Evolutionary conservation across 2,329 filamentous ascomycete genomes (phyloP).

Genomic region (Leptodontidium sp.): DNA sequence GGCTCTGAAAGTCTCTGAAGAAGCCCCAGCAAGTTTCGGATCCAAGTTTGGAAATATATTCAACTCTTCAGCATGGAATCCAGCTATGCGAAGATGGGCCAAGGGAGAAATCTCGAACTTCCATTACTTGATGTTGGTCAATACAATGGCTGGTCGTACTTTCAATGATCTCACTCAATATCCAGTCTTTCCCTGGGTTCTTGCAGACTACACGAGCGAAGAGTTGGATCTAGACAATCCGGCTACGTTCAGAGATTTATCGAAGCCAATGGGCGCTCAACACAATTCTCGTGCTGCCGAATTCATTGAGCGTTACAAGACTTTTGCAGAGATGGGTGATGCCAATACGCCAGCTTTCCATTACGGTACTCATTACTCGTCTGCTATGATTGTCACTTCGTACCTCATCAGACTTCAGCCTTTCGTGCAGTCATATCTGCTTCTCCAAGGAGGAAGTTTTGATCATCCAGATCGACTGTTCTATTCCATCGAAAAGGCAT

Average conservation of each 20-base stretch:
- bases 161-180: slow-evolving; percentile 99
- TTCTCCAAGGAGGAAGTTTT: slow-evolving; percentile 94
- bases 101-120: slow-evolving; percentile 98
- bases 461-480: slow-evolving; percentile 96
- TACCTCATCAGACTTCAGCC: slow-evolving; percentile 95
- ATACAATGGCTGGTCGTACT: slow-evolving; percentile 94
- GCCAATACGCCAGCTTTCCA: slow-evolving; percentile 81
- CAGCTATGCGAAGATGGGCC: slow-evolving; percentile 88
- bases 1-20: slow-evolving; percentile 73
- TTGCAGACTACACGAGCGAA: slow-evolving; percentile 94
- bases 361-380: slow-evolving; percentile 98
- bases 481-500: slow-evolving; percentile 89
- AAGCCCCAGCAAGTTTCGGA: slow-evolving; percentile 71
- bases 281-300: slow-evolving; percentile 77
- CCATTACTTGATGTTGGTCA: slow-evolving; percentile 97
- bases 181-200: slow-evolving; percentile 95
- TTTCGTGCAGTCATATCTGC: slow-evolving; percentile 93
- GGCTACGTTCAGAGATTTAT: slow-evolving; percentile 86
- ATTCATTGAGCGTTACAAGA: slow-evolving; percentile 84
- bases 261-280: slow-evolving; percentile 96
- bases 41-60: slow-evolving; percentile 94
- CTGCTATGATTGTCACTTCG: slow-evolving; percentile 97
- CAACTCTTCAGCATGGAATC: slow-evolving; percentile 81
- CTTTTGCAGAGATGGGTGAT: slow-evolving; percentile 91
- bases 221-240: slow-evolving; percentile 89